phyloP scores from a whole-genome alignment of 495 filamentous ascomycete genomes.

The Parathielavia hyrcaniae region DNA sequence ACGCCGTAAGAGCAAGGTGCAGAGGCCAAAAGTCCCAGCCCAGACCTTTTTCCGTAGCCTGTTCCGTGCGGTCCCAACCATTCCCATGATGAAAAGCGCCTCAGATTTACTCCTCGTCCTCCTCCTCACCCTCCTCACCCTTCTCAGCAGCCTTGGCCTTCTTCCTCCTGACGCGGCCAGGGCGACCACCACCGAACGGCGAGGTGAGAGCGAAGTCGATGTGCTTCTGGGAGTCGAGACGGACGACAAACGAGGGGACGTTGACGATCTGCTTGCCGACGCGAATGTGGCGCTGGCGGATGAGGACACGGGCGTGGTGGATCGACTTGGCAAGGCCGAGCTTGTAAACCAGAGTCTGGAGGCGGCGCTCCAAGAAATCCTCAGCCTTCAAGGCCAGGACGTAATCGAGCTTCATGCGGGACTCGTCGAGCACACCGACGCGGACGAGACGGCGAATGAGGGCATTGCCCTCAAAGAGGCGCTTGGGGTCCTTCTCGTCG shows the following conservation, averaged over 20 bases:
- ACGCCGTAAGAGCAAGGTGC: constrained; percentile 32
- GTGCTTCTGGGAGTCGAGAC: constrained; percentile 99
- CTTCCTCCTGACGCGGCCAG: constrained; percentile 96
- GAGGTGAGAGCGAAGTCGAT: constrained; percentile 98
- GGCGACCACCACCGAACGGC: constrained; percentile 94
- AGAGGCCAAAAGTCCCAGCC: constrained; percentile 29
- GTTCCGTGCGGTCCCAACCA: constrained; percentile 31
- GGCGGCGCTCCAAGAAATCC: constrained; percentile 98
- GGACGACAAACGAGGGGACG: constrained; percentile 97
- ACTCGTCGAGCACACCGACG: constrained; percentile 98
- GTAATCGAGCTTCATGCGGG: constrained; percentile 99
- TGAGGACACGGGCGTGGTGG: constrained; percentile 98
- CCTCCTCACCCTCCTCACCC: constrained; percentile 77
- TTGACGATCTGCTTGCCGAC: constrained; percentile 99
- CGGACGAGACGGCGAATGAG: constrained; percentile 99
- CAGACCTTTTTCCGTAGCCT: constrained; percentile 38
- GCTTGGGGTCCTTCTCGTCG: constrained; percentile 99
- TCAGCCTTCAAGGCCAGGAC: constrained; percentile 95
- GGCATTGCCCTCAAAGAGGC: constrained; percentile 99
- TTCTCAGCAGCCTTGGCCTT: constrained; percentile 94
- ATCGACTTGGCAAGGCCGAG: constrained; percentile 99
- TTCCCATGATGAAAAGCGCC: constrained; percentile 24
- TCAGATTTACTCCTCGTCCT: constrained; percentile 72
- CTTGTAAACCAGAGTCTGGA: constrained; percentile 99
- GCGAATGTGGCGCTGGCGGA: constrained; percentile 98